These are phyloP conservation scores for Kazachstania martiniae DNA, from an alignment of 805 yeast genomes.

Conservation along the genomic window DNA sequence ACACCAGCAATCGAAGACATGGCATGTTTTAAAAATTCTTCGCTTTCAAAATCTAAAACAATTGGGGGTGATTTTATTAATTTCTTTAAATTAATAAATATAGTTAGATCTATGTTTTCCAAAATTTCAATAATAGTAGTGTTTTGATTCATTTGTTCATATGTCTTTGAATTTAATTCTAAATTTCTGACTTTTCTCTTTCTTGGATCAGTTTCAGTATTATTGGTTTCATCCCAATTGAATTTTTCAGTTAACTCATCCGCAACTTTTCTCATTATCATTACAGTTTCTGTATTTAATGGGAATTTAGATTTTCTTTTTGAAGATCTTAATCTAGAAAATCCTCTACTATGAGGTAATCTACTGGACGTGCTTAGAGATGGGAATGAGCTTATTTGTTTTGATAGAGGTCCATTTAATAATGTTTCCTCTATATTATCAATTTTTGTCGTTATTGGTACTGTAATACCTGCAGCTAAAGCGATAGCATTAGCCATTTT, in stretches of 20 bases:
- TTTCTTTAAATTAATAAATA: conserved; percentile 21
- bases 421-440: too few relatives aligned
- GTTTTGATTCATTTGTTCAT: conserved; percentile 24
- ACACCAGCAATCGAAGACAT: conserved; percentile 18
- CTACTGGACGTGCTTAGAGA: conserved; percentile 4
- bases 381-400: background rate
- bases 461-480: conserved; percentile 11
- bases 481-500: conserved; percentile 18
- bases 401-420: too few relatives aligned
- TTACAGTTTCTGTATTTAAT: conserved; percentile 19
- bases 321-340: conserved; percentile 11
- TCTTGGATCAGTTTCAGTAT: conserved; percentile 6
- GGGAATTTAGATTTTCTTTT: conserved; percentile 16
- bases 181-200: conserved; percentile 9
- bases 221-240: conserved; percentile 2
- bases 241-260: conserved; percentile 16
- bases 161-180: conserved; percentile 21
- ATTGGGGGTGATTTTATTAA: conserved; percentile 12
- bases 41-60: conserved; percentile 20
- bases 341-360: conserved; percentile 10
- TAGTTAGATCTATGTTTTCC: conserved; percentile 24
- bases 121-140: conserved; percentile 19
- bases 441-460: too few relatives aligned
- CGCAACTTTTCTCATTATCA: conserved; percentile 14
- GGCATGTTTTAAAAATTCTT: conserved; percentile 24